These are phyloP conservation scores for Arabidopsis arenosa DNA, from an alignment of 345 rosid species.

Conservation along the genomic window DNA sequence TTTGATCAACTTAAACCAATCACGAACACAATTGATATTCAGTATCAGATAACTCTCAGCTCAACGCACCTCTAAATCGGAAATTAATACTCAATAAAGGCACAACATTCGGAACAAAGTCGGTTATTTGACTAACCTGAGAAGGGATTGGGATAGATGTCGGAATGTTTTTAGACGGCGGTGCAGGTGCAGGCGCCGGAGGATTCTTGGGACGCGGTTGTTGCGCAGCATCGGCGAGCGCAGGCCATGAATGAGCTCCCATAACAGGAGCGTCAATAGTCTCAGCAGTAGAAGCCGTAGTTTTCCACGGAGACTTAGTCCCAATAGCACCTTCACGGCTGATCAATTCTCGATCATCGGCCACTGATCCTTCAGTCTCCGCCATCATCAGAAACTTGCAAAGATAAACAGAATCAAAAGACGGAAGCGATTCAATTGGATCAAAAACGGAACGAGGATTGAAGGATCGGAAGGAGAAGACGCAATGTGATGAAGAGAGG, in stretches of 20 bases:
- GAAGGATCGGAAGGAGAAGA: conserved; percentile 26
- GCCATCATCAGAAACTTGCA: conserved; percentile 35
- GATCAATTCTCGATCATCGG: conserved; percentile 45
- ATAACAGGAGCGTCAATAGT: conserved; percentile 66
- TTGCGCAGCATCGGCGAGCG: conserved; percentile 68
- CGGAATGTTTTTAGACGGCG: conserved; percentile 36
- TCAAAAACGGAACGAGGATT: background rate
- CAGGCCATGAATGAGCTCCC: conserved; percentile 90
- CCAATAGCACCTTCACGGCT: conserved; percentile 27
- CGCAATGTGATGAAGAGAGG: conserved; percentile 35
- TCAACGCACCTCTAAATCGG: background rate
- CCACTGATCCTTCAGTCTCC: conserved; percentile 42
- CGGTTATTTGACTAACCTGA: conserved; percentile 47
- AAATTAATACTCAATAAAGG: background rate
- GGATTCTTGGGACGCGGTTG: conserved; percentile 55
- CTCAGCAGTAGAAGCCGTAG: conserved; percentile 47
- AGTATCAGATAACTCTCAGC: background rate
- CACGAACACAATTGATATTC: background rate
- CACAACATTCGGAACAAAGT: background rate
- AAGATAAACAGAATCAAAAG: conserved; percentile 6
- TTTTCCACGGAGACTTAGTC: conserved; percentile 85
- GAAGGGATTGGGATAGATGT: conserved; percentile 33
- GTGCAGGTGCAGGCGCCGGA: conserved; percentile 37
- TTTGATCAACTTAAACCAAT: background rate
- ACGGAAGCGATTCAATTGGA: conserved; percentile 17